A percentile compares a stretch with the other conserved stretches of the same genome.
These are phyloP conservation scores for Tulasnella sp. DNA, from an alignment of 768 basidiomycete genomes.

Conservation along the genomic window DNA sequence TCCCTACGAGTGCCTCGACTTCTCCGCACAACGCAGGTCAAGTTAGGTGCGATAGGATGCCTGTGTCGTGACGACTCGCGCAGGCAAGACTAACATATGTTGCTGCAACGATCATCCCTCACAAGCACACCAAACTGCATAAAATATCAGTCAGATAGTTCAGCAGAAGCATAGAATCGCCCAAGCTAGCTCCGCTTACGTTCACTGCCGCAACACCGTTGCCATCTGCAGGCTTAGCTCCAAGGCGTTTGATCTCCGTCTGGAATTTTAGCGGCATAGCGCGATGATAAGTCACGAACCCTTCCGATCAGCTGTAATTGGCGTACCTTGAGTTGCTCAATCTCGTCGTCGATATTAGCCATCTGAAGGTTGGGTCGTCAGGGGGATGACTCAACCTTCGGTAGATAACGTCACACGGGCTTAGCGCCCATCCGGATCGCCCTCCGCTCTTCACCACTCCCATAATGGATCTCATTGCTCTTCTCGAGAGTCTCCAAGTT, in stretches of 20 bases:
- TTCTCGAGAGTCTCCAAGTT: conserved; percentile 6
- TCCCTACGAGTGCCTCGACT: conserved; percentile 19
- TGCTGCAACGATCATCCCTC: conserved; percentile 17
- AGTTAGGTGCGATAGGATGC: background rate
- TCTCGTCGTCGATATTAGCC: conserved; percentile 16
- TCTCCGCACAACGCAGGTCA: background rate
- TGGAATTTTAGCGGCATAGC: conserved; percentile 1
- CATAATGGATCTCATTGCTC: background rate
- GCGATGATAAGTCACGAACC: background rate
- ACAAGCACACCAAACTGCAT: conserved; percentile 17
- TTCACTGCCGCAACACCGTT: conserved; percentile 3
- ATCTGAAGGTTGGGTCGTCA: background rate
- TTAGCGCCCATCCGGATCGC: background rate
- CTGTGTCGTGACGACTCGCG: background rate
- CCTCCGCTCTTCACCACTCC: background rate
- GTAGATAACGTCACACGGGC: too few relatives aligned
- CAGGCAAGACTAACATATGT: conserved; percentile 14
- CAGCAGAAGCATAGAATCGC: background rate
- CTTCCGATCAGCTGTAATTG: background rate
- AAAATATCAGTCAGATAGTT: background rate
- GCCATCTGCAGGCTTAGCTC: conserved; percentile 6
- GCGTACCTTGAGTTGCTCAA: conserved; percentile 13
- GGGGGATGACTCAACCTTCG: too few relatives aligned
- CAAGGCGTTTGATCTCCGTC: conserved; percentile 18
- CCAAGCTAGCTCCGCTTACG: background rate